These are phyloP conservation scores for Aristolochia fimbriata DNA, from an alignment of 164 flowering plant species.

Conservation along the genomic window DNA sequence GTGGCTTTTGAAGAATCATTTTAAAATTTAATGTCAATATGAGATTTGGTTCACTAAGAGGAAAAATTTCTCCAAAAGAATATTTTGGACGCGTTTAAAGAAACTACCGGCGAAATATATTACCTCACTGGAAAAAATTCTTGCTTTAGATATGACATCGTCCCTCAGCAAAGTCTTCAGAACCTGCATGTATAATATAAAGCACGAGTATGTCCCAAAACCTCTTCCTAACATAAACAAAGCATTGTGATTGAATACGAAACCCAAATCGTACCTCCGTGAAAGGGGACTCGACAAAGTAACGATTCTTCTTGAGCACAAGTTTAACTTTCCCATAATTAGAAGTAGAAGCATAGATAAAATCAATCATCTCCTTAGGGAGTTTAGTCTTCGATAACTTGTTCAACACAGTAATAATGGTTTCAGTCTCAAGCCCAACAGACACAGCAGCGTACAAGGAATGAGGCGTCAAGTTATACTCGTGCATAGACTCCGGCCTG, in stretches of 20 bases:
- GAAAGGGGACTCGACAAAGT: slow-evolving; percentile 86
- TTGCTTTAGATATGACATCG: slow-evolving; percentile 40
- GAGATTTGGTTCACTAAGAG: too few species aligned
- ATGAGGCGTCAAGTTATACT: slow-evolving; percentile 82
- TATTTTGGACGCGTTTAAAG: neutral
- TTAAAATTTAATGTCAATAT: too few species aligned
- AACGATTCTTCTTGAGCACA: slow-evolving; percentile 90
- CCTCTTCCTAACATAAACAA: neutral
- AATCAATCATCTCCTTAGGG: slow-evolving; percentile 71
- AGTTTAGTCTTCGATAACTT: slow-evolving; percentile 67
- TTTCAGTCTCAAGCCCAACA: slow-evolving; percentile 92
- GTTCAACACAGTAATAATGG: slow-evolving; percentile 53
- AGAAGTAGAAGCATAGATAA: slow-evolving; percentile 74
- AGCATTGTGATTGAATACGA: neutral
- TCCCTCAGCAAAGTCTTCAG: slow-evolving; percentile 46
- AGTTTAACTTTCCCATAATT: slow-evolving; percentile 97
- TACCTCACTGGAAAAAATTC: slow-evolving; percentile 40
- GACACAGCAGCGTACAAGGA: slow-evolving; percentile 94
- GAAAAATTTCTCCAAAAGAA: too few species aligned
- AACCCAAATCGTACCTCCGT: slow-evolving; percentile 54
- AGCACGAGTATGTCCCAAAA: neutral
- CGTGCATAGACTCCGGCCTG: slow-evolving; percentile 92
- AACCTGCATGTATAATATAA: slow-evolving; percentile 28
- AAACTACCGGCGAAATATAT: neutral
- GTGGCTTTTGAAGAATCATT: too few species aligned